Conservation (phyloP, 2,329 filamentous ascomycete species). For the Penicillium sp. region DNA sequence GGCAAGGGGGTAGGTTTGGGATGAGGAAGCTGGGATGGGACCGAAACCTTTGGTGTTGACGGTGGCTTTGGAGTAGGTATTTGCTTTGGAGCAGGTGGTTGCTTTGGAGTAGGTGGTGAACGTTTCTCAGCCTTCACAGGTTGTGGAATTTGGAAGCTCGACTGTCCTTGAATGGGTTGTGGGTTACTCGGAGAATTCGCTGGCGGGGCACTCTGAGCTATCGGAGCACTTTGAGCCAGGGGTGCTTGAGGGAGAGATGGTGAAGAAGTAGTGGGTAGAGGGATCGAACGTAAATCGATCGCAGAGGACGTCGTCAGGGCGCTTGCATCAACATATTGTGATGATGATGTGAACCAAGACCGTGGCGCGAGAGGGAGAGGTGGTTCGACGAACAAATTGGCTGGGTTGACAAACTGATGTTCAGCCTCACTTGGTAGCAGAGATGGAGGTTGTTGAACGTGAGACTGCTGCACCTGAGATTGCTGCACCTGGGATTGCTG, state of each 20-base stretch:
- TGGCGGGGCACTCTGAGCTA: background rate
- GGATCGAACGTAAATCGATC: conserved; percentile 6
- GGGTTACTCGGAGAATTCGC: background rate
- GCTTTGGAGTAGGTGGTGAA: conserved; percentile 1
- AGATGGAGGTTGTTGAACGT: conserved; percentile 16
- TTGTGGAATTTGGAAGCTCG: conserved; percentile 6
- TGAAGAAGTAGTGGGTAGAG: conserved; percentile 7
- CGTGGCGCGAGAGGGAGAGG: conserved; percentile 32
- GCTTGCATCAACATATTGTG: conserved; percentile 33
- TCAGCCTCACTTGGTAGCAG: conserved; percentile 31
- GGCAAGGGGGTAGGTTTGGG: conserved; percentile 22
- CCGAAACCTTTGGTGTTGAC: background rate
- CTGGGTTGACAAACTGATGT: conserved; percentile 40
- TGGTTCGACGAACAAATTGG: conserved; percentile 37
- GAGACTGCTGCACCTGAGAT: background rate
- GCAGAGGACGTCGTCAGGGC: conserved; percentile 18
- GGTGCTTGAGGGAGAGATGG: conserved; percentile 7
- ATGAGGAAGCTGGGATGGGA: background rate
- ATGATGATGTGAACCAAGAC: conserved; percentile 26
- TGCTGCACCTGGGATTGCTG: conserved; percentile 4
- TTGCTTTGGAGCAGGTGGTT: background rate
- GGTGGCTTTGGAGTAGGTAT: background rate
- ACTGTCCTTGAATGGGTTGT: conserved; percentile 2
- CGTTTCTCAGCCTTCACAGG: conserved; percentile 7
- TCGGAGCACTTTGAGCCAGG: background rate